These are phyloP conservation scores for Saccharomycopsis crataegensis DNA, from an alignment of 1,139 yeast genomes.

Conservation along the genomic window DNA sequence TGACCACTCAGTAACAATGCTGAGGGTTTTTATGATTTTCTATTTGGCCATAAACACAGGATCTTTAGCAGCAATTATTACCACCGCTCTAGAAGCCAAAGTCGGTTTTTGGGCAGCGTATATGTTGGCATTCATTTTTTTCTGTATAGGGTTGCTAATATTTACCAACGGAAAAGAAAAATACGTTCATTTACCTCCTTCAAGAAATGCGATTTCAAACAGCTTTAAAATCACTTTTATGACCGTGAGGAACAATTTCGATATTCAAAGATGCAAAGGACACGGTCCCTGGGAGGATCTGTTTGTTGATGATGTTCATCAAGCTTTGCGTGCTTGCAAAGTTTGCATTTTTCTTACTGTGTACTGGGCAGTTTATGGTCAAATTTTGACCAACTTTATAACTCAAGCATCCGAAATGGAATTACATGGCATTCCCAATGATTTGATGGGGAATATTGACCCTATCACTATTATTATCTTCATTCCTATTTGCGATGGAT, in stretches of 20 bases:
- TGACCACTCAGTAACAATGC: conserved; percentile 55
- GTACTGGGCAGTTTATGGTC: conserved; percentile 63
- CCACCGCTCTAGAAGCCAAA: conserved; percentile 49
- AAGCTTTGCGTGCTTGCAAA: conserved; percentile 55
- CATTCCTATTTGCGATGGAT: conserved; percentile 51
- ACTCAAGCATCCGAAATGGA: conserved; percentile 63
- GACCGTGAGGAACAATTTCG: conserved; percentile 42
- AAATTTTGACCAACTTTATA: conserved; percentile 57
- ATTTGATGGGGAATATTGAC: conserved; percentile 55
- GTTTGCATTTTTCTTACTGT: conserved; percentile 56
- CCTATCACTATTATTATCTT: conserved; percentile 54
- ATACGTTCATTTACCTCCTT: conserved; percentile 55
- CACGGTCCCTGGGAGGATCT: conserved; percentile 41
- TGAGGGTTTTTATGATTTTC: conserved; percentile 55
- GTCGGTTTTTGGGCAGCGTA: conserved; percentile 76
- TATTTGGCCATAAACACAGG: conserved; percentile 66
- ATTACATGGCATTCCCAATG: conserved; percentile 58
- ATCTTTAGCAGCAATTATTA: conserved; percentile 56
- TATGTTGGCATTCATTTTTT: conserved; percentile 61
- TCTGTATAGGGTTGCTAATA: conserved; percentile 50
- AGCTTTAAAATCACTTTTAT: conserved; percentile 44
- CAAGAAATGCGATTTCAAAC: conserved; percentile 54
- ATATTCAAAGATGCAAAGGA: conserved; percentile 28
- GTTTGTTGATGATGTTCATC: conserved; percentile 56
- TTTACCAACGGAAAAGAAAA: conserved; percentile 48